A percentile compares a stretch with the other conserved stretches of the same genome.
phyloP scores from a whole-genome alignment of 108 stramenopile genomes.

The Nitzschia sp. region DNA sequence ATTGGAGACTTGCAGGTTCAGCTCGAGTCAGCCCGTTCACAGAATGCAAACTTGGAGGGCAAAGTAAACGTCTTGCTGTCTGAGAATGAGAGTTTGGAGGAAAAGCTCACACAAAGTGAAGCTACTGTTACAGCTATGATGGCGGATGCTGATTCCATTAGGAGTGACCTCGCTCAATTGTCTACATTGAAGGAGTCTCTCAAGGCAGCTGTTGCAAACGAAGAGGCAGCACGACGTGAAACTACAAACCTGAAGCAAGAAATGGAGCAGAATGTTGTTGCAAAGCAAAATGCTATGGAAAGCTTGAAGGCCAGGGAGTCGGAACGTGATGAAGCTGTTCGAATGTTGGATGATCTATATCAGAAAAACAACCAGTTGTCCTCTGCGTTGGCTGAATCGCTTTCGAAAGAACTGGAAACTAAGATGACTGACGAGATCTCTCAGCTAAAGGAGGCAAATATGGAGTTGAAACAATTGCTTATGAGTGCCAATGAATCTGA shows the following conservation, averaged over 20 bases:
- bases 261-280: not conserved
- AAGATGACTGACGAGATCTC: conserved; percentile 14
- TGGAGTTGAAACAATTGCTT: conserved; percentile 62
- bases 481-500: conserved; percentile 55
- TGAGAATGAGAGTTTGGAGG: not conserved
- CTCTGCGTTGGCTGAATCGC: conserved; percentile 1
- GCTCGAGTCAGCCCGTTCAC: no score
- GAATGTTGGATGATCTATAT: conserved; percentile 28
- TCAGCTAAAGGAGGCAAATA: conserved; percentile 43
- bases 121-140: not conserved
- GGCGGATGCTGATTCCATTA: not conserved
- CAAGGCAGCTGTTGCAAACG: not conserved
- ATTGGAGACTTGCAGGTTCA: no score
- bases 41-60: no score
- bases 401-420: conserved; percentile 11
- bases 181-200: not conserved
- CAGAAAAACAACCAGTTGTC: conserved; percentile 21
- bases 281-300: not conserved
- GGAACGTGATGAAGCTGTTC: conserved; percentile 36
- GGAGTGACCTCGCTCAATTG: not conserved
- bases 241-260: not conserved
- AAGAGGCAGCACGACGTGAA: no score
- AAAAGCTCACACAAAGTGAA: not conserved
- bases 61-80: not conserved
- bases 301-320: conserved; percentile 17